phyloP scores from a whole-genome alignment of 768 basidiomycete species.

The Paxillus involutus region DNA sequence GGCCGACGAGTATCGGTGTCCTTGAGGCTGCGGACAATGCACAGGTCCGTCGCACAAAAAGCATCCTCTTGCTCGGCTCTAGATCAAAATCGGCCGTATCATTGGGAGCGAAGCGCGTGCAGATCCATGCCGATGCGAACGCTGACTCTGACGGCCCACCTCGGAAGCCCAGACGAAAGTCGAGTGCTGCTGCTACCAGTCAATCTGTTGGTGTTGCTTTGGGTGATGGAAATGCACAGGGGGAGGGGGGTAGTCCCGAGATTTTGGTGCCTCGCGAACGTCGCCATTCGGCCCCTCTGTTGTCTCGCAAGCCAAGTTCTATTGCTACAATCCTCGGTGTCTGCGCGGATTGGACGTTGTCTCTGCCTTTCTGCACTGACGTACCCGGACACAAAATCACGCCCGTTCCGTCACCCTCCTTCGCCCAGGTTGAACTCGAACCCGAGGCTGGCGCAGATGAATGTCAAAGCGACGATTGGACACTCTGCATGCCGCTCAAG shows the following conservation, averaged over 20 bases:
- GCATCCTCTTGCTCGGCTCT: constrained; percentile 30
- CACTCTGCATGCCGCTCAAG: constrained; percentile 33
- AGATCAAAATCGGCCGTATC: constrained; percentile 23
- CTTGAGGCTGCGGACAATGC: constrained; percentile 28
- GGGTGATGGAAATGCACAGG: neutral
- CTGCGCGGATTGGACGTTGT: constrained; percentile 29
- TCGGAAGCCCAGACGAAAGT: constrained; percentile 24
- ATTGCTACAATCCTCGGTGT: neutral
- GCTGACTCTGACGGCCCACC: constrained; percentile 5
- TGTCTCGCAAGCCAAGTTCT: constrained; percentile 8
- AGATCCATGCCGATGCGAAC: constrained; percentile 26
- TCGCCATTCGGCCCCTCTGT: constrained; percentile 29
- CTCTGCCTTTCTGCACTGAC: constrained; percentile 30
- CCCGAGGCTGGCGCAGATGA: constrained; percentile 6
- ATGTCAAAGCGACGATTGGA: constrained; percentile 26
- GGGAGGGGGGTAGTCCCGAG: constrained; percentile 8
- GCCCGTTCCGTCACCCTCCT: neutral
- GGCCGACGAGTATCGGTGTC: constrained; percentile 29
- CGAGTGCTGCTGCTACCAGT: constrained; percentile 19
- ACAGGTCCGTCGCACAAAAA: constrained; percentile 29
- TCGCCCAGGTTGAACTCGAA: neutral
- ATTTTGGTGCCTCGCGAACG: constrained; percentile 27
- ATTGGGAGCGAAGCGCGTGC: constrained; percentile 26
- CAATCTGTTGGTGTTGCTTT: constrained; percentile 2
- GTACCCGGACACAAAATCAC: constrained; percentile 22